These are phyloP conservation scores for Prunus davidiana DNA, from an alignment of 306 rosid species.

Conservation along the genomic window DNA sequence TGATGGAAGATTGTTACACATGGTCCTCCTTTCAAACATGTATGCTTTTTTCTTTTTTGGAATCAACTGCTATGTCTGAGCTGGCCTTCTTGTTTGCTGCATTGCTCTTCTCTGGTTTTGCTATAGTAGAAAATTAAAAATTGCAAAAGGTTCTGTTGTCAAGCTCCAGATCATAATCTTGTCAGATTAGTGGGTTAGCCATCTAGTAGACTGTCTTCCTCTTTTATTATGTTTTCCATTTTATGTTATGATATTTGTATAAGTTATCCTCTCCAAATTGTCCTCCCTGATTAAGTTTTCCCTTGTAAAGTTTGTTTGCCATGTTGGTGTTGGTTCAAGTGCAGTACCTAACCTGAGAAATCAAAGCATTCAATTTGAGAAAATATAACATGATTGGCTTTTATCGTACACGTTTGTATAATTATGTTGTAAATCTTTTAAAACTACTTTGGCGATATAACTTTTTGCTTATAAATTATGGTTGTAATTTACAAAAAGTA, in stretches of 20 bases:
- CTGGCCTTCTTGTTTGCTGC: not conserved
- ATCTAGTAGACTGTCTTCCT: not conserved
- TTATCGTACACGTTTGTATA: not conserved
- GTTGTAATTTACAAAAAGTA: too few species aligned
- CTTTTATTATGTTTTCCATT: not conserved
- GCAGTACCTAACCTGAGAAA: not conserved
- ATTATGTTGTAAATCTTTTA: not conserved
- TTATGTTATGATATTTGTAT: not conserved
- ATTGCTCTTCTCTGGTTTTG: not conserved
- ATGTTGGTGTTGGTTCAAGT: not conserved
- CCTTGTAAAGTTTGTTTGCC: not conserved
- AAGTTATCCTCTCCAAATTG: too few species aligned
- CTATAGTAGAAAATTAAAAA: not conserved
- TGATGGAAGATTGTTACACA: not conserved
- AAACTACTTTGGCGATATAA: not conserved
- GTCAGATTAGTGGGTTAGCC: not conserved
- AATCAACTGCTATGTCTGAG: not conserved
- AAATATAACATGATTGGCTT: not conserved
- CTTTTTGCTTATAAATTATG: not conserved
- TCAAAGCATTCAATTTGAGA: not conserved
- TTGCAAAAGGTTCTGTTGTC: not conserved
- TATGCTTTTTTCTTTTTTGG: not conserved
- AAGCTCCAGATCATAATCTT: not conserved
- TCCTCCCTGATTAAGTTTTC: not conserved
- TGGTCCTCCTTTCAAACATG: not conserved